A percentile compares a stretch with the other conserved stretches of the same genome.
These are phyloP conservation scores for Coffea humblotiana DNA, from an alignment of 305 asterid species.

Conservation along the genomic window DNA sequence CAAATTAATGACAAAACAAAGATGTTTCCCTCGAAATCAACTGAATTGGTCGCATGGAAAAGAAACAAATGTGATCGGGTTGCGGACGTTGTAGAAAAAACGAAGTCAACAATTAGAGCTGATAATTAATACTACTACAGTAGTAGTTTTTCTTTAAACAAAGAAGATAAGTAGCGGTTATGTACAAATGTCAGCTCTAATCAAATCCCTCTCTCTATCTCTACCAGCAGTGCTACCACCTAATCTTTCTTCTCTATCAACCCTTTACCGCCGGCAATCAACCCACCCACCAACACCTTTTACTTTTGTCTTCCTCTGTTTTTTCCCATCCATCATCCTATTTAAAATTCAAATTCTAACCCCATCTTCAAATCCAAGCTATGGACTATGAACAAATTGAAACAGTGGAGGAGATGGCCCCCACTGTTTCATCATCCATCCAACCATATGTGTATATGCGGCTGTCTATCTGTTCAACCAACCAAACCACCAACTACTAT, in stretches of 20 bases:
- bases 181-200: constrained; percentile 30
- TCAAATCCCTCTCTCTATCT: constrained; percentile 26
- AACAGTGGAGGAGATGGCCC: constrained; percentile 26
- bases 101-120: constrained; percentile 17
- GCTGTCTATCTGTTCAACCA: constrained; percentile 31
- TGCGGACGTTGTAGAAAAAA: not conserved
- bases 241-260: constrained; percentile 11
- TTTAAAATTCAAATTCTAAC: constrained; percentile 13
- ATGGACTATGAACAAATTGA: constrained; percentile 8
- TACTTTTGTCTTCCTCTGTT: not conserved
- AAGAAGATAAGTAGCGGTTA: constrained; percentile 4
- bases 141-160: not conserved
- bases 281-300: constrained; percentile 26
- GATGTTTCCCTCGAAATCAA: constrained; percentile 8
- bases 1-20: not conserved
- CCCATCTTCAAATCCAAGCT: constrained; percentile 8
- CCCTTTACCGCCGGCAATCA: constrained; percentile 15
- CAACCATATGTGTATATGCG: constrained; percentile 22
- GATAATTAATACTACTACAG: not conserved
- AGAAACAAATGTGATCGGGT: not conserved
- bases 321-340: not conserved
- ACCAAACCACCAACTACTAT: constrained; percentile 36
- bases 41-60: not conserved
- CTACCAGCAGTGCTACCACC: constrained; percentile 3
- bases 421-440: constrained; percentile 18